Evolutionary conservation across 176 grass and related monocot genomes (phyloP).

Genomic region (Oryza meyeriana): DNA sequence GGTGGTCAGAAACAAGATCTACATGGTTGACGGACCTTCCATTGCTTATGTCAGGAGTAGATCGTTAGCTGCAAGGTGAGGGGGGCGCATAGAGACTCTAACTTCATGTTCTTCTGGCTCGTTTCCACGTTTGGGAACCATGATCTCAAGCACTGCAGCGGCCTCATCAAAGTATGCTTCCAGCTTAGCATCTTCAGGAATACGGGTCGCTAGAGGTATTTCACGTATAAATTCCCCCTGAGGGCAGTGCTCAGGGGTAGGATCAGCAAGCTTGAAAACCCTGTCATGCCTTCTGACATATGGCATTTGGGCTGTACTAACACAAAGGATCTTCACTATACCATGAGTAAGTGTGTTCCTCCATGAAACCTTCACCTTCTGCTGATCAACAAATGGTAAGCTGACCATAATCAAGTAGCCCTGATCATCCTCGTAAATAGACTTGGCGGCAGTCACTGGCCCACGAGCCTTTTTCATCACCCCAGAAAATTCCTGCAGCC

Average conservation of each 20-base stretch:
- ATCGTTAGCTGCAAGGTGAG: slow-evolving; percentile 71
- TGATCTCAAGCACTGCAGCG: slow-evolving; percentile 81
- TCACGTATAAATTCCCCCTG: slow-evolving; percentile 89
- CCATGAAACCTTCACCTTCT: slow-evolving; percentile 94
- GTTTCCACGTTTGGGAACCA: slow-evolving; percentile 75
- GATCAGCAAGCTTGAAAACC: slow-evolving; percentile 67
- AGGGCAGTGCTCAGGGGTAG: slow-evolving; percentile 77
- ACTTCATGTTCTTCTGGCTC: slow-evolving; percentile 97
- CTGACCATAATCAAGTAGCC: slow-evolving; percentile 88
- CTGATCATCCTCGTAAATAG: slow-evolving; percentile 84
- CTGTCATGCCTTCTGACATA: slow-evolving; percentile 66
- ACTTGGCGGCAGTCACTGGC: slow-evolving; percentile 85
- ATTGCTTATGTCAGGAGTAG: slow-evolving; percentile 65
- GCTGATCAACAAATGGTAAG: slow-evolving; percentile 88
- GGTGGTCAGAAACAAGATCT: slow-evolving; percentile 9
- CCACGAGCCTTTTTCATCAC: slow-evolving; percentile 75
- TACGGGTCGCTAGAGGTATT: slow-evolving; percentile 78
- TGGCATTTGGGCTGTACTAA: slow-evolving; percentile 63
- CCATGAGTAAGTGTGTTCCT: slow-evolving; percentile 79
- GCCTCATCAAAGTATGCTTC: slow-evolving; percentile 92
- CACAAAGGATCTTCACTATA: slow-evolving; percentile 87
- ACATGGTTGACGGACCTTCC: slow-evolving; percentile 8
- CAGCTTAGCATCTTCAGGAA: slow-evolving; percentile 87
- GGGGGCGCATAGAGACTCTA: slow-evolving; percentile 82
- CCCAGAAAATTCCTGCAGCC: slow-evolving; percentile 73